Percentiles rank a stretch among this genome's conserved stretches.
Conservation (phyloP, 2,329 filamentous ascomycete genomes). For the Xylariaceae sp. region DNA sequence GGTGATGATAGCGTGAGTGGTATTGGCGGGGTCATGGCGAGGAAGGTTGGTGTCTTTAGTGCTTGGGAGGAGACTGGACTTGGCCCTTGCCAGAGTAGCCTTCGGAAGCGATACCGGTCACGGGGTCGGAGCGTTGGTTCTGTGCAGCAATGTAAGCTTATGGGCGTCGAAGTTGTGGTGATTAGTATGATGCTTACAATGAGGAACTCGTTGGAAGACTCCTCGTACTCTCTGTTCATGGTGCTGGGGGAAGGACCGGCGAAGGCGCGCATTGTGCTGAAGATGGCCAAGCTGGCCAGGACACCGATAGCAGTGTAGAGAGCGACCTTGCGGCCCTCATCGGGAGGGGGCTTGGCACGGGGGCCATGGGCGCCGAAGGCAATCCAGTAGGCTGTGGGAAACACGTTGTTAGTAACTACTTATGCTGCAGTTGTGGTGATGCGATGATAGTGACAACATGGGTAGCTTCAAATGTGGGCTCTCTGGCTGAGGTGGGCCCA, state of each 20-base stretch:
- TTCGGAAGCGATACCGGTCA: slow-evolving; percentile 77
- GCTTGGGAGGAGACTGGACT: slow-evolving; percentile 65
- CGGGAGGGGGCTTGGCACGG: slow-evolving; percentile 76
- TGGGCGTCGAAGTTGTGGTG: slow-evolving; percentile 7
- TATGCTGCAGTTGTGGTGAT: slow-evolving; percentile 21
- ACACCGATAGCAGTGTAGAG: slow-evolving; percentile 69
- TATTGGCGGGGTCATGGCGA: slow-evolving; percentile 17
- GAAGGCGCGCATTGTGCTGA: slow-evolving; percentile 66
- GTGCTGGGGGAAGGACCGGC: slow-evolving; percentile 72
- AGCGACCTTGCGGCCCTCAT: slow-evolving; percentile 76
- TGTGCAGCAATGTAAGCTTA: slow-evolving; percentile 34
- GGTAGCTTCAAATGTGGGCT: background rate
- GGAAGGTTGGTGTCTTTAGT: slow-evolving; percentile 24
- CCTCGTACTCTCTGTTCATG: slow-evolving; percentile 97
- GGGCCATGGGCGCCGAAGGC: slow-evolving; percentile 96
- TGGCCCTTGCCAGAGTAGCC: slow-evolving; percentile 74
- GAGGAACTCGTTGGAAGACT: slow-evolving; percentile 89
- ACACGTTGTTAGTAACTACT: slow-evolving; percentile 28
- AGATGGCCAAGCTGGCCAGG: slow-evolving; percentile 64
- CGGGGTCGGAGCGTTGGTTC: slow-evolving; percentile 80
- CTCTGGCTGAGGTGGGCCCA: slow-evolving; percentile 17
- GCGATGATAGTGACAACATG: background rate
- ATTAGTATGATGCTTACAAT: slow-evolving; percentile 57
- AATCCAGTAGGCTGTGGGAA: slow-evolving; percentile 86
- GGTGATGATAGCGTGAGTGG: slow-evolving; percentile 17